Percentiles rank a stretch among this genome's conserved stretches.
phyloP scores from a whole-genome alignment of 164 flowering plant species.

The Vitis vinifera region ASM3070453v1 NC_081816.1:12769501-12770000 shows the following conservation, averaged over 20 bases:
- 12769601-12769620: slow-evolving; percentile 55
- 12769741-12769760: not conserved
- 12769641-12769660: slow-evolving; percentile 82
- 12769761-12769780: not conserved
- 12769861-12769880: slow-evolving; percentile 85
- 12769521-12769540: slow-evolving; percentile 71
- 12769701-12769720: not conserved
- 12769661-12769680: not conserved
- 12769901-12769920: slow-evolving; percentile 93
- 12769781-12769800: too few species aligned
- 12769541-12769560: slow-evolving; percentile 86
- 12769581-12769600: slow-evolving; percentile 99
- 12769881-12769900: slow-evolving; percentile 87
- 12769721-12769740: not conserved
- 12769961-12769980: slow-evolving; percentile 98
- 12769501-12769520: slow-evolving; percentile 2
- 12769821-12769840: not conserved
- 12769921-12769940: slow-evolving; percentile 98
- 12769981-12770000: slow-evolving; percentile 95
- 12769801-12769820: not conserved
- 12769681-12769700: not conserved
- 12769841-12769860: slow-evolving; percentile 41
- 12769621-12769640: slow-evolving; percentile 71
- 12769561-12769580: slow-evolving; percentile 96
- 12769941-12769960: slow-evolving; percentile 95